Evolutionary conservation across 371 early-diverging fungal species (phyloP), one percentile per base, ranked within the genome.

Genomic region (Actinomortierella wolfii): DNA sequence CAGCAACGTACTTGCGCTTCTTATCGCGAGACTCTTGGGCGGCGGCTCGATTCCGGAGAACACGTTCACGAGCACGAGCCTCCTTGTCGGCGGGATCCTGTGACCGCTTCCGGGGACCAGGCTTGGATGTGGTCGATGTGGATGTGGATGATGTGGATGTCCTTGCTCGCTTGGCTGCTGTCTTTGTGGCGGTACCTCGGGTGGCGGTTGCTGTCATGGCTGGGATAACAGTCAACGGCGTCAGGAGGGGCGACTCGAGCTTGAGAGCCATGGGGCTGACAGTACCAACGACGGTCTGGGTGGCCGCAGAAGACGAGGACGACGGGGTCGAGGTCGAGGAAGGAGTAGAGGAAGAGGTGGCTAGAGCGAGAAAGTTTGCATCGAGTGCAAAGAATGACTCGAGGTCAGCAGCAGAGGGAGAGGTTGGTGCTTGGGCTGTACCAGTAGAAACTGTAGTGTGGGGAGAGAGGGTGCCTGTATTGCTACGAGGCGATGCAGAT

Each of bases 21-120:
- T 91, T 93, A 76, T 95, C 94, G 41, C 95, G 88, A 43, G 92
- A 92, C 46, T 89, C 85, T 78, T 94, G 94, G 24, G 95, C 95
- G 14, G 95, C 95, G 21, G 91, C 89, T n/a, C 95, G 86, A 79
- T 95, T 95, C 44, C 94, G 87, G 60, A 94, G 68, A n/a, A 92
- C 88, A 67, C 93, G 80, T 50, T 82, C 83, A 11, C 80, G 79
- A 42, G 78, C 81, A 59, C 80, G 79, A 20, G 81, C 80, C 61
- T 83, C 83, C 62, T 81, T 79, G 61, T 81, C 80, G 14, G 62
- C 55, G n/a, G 79, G 79, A 50, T 81, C 81, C 25, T 70, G 59
- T 15, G 78, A 55, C 26, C 77, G 65, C 66, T 69, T 78, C 54
- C 64, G 71, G 49, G 46, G 71, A 67, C 25, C 74, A 56, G 51